Percentiles rank a stretch among this genome's conserved stretches.
Evolutionary conservation across 306 rosid species (phyloP).

Genomic region (Fragaria nilgerrensis): DNA sequence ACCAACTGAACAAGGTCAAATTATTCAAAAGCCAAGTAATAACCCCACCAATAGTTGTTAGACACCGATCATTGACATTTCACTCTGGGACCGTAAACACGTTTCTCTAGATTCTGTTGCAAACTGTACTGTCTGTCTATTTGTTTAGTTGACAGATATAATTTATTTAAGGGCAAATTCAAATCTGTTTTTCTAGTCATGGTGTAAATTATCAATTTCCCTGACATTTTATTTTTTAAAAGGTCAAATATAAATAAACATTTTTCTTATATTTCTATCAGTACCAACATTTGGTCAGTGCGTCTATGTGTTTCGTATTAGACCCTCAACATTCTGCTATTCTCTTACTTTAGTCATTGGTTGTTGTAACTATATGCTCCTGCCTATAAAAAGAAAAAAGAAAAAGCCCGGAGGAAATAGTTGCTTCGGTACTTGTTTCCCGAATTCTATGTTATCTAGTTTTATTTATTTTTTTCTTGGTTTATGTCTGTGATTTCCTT

Average conservation of each 20-base stretch:
- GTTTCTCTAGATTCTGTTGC: not conserved
- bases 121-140: not conserved
- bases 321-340: not conserved
- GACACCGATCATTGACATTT: not conserved
- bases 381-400: not conserved
- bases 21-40: not conserved
- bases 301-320: not conserved
- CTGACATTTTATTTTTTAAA: not conserved
- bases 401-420: not conserved
- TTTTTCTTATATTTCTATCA: not conserved
- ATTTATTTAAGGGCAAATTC: not conserved
- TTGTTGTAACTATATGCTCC: not conserved
- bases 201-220: not conserved
- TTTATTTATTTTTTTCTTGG: not conserved
- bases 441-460: not conserved
- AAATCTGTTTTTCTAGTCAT: not conserved
- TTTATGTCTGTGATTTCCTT: not conserved
- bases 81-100: not conserved
- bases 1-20: not conserved
- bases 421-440: not conserved
- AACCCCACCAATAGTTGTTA: not conserved
- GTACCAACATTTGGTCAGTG: not conserved
- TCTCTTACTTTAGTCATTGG: not conserved
- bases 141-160: not conserved
- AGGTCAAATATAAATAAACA: not conserved